Base-by-base conservation (phyloP, 768 basidiomycete genomes). In the Cystofilobasidium macerans region DNA sequence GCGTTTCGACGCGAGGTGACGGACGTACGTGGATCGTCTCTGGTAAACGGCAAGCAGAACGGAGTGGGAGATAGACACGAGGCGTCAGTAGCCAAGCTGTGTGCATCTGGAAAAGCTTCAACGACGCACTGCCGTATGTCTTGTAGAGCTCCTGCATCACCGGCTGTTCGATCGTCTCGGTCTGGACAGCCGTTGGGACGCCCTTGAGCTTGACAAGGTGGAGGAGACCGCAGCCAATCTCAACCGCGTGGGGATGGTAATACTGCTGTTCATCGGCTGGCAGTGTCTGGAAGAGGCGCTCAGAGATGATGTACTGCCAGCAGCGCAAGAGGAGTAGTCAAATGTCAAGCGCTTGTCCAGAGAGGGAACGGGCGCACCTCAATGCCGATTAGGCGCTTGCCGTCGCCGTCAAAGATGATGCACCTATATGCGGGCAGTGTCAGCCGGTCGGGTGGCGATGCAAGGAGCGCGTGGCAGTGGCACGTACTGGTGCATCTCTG, bases 101-200 rank as follows among this genome's bases (percentile, higher is more conserved):
- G n/a, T n/a, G n/a, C n/a, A n/a, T n/a, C n/a, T n/a, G n/a, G n/a
- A n/a, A n/a, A n/a, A n/a, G n/a, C n/a, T n/a, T n/a, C n/a, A n/a
- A n/a, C n/a, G n/a, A n/a, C n/a, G n/a, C n/a, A n/a, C n/a, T 82
- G 45, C 80, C 82, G 65, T 81, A 82, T 3, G 80, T 79, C 53
- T 75, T 72, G 62, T 82, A 79, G 3, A 81, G 72, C 64, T 79
- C 77, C 12, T 76, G 73, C 79, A 82, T 81, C 26, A 45, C 48
- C 7, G 48, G 48, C 53, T 53, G 48, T 24, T 62, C 62, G 26
- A 45, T 33, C n/a, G 43, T 16, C n/a, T 36, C 33, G 20, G 62
- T 54, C 35, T 1, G 45, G 51, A 12, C 51, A 20, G 45, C 45
- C 62, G n/a, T n/a, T n/a, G 62, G 62, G 16, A 62, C 48, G 16